These are phyloP conservation scores for Suillus ampliporus DNA, from an alignment of 768 basidiomycete species.

Conservation along the genomic window DNA sequence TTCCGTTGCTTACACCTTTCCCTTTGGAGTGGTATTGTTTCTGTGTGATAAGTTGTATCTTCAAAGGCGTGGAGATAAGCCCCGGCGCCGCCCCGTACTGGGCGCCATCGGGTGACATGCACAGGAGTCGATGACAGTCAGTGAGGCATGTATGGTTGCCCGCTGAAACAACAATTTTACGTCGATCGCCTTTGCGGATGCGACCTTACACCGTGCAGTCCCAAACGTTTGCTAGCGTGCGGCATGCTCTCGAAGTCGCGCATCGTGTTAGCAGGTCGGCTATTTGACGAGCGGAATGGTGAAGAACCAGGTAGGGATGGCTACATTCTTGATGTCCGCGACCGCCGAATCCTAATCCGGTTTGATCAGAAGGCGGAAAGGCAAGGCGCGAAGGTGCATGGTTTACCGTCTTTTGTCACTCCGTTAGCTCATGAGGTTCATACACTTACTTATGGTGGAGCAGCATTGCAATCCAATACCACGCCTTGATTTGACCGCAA, in stretches of 20 bases:
- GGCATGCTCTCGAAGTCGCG: not conserved
- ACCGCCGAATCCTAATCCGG: not conserved
- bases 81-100: not conserved
- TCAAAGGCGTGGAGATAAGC: not conserved
- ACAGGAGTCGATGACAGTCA: not conserved
- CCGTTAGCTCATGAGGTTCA: not conserved
- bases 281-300: not conserved
- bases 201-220: too few relatives aligned
- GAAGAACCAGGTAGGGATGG: not conserved
- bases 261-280: not conserved
- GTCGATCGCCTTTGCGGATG: not conserved
- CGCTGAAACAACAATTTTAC: not conserved
- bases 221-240: not conserved
- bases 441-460: not conserved
- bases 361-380: not conserved
- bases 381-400: not conserved
- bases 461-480: not conserved
- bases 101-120: not conserved
- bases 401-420: not conserved
- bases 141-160: not conserved
- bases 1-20: not conserved
- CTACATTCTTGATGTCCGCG: too few relatives aligned
- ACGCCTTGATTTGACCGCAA: not conserved
- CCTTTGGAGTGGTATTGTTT: not conserved
- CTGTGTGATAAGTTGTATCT: not conserved